These are phyloP conservation scores for Phragmites australis DNA, from an alignment of 176 grass and related monocot species.

Conservation along the genomic window DNA sequence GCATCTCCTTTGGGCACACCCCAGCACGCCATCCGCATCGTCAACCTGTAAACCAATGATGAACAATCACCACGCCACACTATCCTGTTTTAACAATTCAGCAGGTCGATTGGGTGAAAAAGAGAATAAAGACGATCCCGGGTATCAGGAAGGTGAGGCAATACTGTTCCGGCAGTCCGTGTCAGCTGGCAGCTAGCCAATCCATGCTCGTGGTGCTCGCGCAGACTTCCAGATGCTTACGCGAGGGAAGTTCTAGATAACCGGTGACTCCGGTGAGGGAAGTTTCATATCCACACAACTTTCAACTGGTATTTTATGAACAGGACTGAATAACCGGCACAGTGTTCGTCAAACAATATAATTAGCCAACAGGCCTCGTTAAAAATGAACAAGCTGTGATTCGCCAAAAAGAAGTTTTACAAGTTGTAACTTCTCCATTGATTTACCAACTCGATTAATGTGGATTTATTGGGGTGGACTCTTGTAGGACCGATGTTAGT, in stretches of 20 bases:
- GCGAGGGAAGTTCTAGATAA: background rate
- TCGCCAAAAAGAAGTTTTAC: too few species aligned
- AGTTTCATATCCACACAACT: background rate
- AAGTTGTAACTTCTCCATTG: background rate
- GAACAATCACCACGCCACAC: constrained; percentile 7
- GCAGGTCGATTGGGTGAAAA: background rate
- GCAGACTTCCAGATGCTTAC: background rate
- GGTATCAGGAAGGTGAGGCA: background rate
- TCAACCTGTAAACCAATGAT: background rate
- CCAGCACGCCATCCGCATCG: constrained; percentile 3
- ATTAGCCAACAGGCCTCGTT: background rate
- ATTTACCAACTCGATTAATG: background rate
- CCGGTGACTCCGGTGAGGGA: too few species aligned
- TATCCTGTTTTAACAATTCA: too few species aligned
- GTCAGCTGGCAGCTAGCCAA: background rate
- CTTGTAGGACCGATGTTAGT: too few species aligned
- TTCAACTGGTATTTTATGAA: background rate
- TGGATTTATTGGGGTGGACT: background rate
- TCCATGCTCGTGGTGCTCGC: background rate
- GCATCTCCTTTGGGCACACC: constrained; percentile 1
- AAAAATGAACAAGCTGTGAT: background rate
- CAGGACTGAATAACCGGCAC: constrained; percentile 15
- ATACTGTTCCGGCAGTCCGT: background rate
- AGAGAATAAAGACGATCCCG: constrained; percentile 4
- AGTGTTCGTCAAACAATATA: background rate